Conservation (phyloP, 2,329 filamentous ascomycete genomes). For the Neodidymelliopsis sp. region DNA sequence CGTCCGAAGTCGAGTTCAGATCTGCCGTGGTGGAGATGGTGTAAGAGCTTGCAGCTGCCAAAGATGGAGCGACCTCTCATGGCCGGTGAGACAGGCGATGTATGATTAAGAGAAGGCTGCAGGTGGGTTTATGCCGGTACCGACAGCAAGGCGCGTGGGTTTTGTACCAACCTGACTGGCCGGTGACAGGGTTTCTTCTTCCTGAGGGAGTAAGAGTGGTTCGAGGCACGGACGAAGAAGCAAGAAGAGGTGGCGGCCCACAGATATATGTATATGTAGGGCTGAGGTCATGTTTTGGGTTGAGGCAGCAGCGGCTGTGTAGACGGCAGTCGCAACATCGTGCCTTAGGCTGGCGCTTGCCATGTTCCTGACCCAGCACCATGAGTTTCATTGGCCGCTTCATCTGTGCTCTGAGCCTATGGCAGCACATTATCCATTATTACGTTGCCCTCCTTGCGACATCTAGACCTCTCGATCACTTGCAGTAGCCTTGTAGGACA, state of each 20-base stretch:
- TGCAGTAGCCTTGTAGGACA: no score
- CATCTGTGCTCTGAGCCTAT: no score
- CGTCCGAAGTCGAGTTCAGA: conserved; percentile 1
- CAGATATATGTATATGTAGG: conserved; percentile 9
- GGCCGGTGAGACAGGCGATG: conserved; percentile 19
- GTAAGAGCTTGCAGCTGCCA: conserved; percentile 19
- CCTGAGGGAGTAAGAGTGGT: conserved; percentile 13
- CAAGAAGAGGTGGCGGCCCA: conserved; percentile 2
- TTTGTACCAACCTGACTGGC: conserved; percentile 6
- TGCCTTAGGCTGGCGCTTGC: neutral
- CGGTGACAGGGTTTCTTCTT: conserved; percentile 7
- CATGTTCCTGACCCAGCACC: neutral
- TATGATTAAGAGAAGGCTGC: conserved; percentile 18
- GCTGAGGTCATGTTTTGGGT: conserved; percentile 7
- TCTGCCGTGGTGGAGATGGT: conserved; percentile 10
- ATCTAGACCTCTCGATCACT: no score
- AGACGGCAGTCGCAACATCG: neutral
- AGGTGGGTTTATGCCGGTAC: conserved; percentile 24
- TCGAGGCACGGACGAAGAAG: conserved; percentile 11
- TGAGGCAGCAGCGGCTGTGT: conserved; percentile 2
- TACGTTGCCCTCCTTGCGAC: no score
- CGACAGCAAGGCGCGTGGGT: conserved; percentile 11
- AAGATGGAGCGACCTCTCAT: conserved; percentile 34
- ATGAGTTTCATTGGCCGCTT: conserved; percentile 2
- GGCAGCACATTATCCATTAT: no score